Conservation (phyloP, 257 asterid species). For the Ajuga chamaepitys region DNA sequence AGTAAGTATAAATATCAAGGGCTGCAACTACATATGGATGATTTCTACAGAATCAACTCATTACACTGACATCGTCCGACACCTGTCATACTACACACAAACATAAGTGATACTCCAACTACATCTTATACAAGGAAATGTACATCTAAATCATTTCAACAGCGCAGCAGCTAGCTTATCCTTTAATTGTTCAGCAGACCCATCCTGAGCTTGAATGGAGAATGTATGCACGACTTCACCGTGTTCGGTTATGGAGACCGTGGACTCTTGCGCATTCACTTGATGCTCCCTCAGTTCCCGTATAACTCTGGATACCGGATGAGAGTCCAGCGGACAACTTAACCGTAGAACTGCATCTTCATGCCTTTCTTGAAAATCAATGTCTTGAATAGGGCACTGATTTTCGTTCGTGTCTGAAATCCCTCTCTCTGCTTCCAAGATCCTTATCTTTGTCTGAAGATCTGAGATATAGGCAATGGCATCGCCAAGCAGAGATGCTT, state of each 20-base stretch:
- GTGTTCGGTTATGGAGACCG: slow-evolving; percentile 44
- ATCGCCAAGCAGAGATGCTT: slow-evolving; percentile 84
- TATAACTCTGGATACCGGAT: slow-evolving; percentile 68
- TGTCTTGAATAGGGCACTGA: slow-evolving; percentile 28
- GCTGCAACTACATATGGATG: no score
- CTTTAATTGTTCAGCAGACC: slow-evolving; percentile 56
- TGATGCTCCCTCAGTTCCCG: slow-evolving; percentile 73
- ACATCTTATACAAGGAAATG: slow-evolving; percentile 4
- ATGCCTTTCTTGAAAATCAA: slow-evolving; percentile 61
- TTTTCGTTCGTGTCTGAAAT: slow-evolving; percentile 17
- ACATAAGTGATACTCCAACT: no score
- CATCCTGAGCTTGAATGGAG: slow-evolving; percentile 50
- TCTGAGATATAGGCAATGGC: slow-evolving; percentile 82
- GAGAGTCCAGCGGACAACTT: slow-evolving; percentile 62
- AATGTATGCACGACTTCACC: slow-evolving; percentile 79
- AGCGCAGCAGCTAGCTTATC: slow-evolving; percentile 67
- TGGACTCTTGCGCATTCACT: slow-evolving; percentile 42
- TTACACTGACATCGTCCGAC: no score
- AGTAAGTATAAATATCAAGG: no score
- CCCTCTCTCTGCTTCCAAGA: slow-evolving; percentile 65
- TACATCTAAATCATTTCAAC: slow-evolving; percentile 24
- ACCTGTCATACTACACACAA: slow-evolving; percentile 4
- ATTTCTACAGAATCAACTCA: no score
- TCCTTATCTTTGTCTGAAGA: slow-evolving; percentile 66
- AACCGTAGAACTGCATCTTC: slow-evolving; percentile 61